phyloP scores from a whole-genome alignment of 345 rosid species.

The Clarkia xantiana region DNA sequence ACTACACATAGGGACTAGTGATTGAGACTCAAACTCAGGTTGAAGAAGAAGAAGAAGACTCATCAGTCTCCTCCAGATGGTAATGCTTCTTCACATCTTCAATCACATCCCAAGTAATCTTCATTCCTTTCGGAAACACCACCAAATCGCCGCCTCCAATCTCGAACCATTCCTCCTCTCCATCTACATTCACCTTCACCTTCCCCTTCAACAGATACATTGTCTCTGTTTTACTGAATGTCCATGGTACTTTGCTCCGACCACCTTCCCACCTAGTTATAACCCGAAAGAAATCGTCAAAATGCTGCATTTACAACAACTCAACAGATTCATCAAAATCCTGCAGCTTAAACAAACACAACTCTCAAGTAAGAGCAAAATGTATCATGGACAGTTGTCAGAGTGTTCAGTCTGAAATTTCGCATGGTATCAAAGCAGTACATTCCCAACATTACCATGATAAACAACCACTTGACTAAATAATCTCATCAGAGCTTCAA shows the following conservation, averaged over 20 bases:
- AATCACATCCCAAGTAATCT: conserved; percentile 26
- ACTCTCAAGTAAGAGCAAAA: too few relatives aligned
- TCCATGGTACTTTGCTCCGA: conserved; percentile 34
- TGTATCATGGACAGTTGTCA: too few relatives aligned
- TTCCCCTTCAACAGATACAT: conserved; percentile 32
- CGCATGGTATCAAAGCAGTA: too few relatives aligned
- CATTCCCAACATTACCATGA: too few relatives aligned
- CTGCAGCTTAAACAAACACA: too few relatives aligned
- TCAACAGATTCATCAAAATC: not conserved
- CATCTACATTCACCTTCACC: conserved; percentile 24
- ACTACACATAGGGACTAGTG: too few relatives aligned
- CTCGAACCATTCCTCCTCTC: conserved; percentile 24
- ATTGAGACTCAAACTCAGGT: too few relatives aligned
- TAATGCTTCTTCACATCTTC: conserved; percentile 36
- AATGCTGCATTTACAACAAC: conserved; percentile 1
- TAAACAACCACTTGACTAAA: too few relatives aligned
- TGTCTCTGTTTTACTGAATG: conserved; percentile 24
- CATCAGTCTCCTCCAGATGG: conserved; percentile 13
- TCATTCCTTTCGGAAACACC: conserved; percentile 40
- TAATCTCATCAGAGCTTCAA: too few relatives aligned
- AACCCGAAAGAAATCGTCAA: not conserved
- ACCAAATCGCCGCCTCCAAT: conserved; percentile 34
- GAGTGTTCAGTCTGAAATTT: too few relatives aligned
- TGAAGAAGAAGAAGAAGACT: conserved; percentile 1
- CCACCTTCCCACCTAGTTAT: conserved; percentile 22